Base-by-base conservation (phyloP, 1,139 yeast species). In the Candida frijolesensis region DNA sequence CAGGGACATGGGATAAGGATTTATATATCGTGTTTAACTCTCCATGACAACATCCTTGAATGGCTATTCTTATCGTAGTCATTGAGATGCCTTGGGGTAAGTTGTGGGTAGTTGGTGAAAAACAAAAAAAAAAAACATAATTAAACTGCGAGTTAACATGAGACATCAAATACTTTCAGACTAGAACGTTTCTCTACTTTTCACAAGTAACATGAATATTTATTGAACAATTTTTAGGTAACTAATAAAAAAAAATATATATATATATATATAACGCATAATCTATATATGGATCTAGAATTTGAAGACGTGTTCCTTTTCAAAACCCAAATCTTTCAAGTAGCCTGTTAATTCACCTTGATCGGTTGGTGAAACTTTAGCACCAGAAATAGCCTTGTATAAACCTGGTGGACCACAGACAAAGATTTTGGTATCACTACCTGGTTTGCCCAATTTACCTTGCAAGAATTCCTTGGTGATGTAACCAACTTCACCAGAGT, bases 41-140 rank as follows among this genome's bases (percentile, higher is more conserved):
- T 1, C 99, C 98, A 66, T 94, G 99, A 56, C 96, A 85, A 65
- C 99, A 94, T 16, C 99, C 99, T 61, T 89, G 94, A 0, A 91
- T 78, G 5, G 96, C 96, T 12, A 91, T 48, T 35, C 49, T 55
- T 9, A 57, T 44, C 22, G 7, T 12, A 6, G 30, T 11, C 45
- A 42, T 42, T 43, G 33, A 19, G 35, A 25, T 22, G 30, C 22
- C 22, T 18, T 22, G 9, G 16, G 22, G 30, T 12, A 19, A 19
- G 22, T 19, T 19, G 14, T 12, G 8, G 40, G 27, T 15, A 37
- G 8, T 19, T 5, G n/a, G 10, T 18, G 4, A 18, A 10, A 37
- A 12, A 18, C 7, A n/a, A 34, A 14, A 33, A n/a, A 33, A 33
- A 33, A 34, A 34, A 34, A 34, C 2, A 14, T 3, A 14, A n/a